Base-by-base conservation (phyloP, 306 rosid genomes). In the Datisca glomerata region DNA sequence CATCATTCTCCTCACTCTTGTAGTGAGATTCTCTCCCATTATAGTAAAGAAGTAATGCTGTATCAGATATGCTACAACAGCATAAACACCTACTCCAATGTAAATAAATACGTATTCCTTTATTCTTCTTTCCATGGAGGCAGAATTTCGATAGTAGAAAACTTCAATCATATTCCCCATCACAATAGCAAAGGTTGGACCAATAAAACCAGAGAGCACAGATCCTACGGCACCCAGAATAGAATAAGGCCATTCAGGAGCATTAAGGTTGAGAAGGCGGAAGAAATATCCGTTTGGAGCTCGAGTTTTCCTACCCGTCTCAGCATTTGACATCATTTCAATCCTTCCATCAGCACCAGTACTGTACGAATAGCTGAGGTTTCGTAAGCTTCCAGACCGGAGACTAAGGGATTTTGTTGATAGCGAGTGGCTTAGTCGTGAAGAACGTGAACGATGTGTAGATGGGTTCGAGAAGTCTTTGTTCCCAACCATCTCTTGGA, bases 1-100 rank as follows among this genome's bases (percentile, higher is more conserved):
- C 98, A 89, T 89, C 98, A 84, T 89, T 65, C 98, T 89, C 57
- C 98, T 73, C 17, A 89, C 98, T 73, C 98, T 83, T 21, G 98
- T 89, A 24, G 98, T 89, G 55, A 89, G 95, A 64, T 89, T 89
- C 62, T 89, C 98, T 50, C 98, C 98, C 98, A 89, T 89, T 47
- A 89, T 89, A 38, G 93, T 84, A 60, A 80, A 84, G 59, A 89
- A 89, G 76, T 89, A 89, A 70, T 89, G 98, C n/a, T 89, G 98
- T 13, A 89, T 80, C 72, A 89, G 63, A 62, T 89, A 89, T 12
- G 98, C 98, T 12, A 67, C 81, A 18, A 89, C 98, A 0, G 98
- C 98, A 39, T 89, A 89, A 12, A 89, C 72, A 14, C 98, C 98
- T 12, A 80, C 94, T 45, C 98, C 98, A 2, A 89, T 84, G 70